phyloP scores from a whole-genome alignment of 371 early-diverging fungal genomes.

The Thermomucor indicae-seudaticae region DNA sequence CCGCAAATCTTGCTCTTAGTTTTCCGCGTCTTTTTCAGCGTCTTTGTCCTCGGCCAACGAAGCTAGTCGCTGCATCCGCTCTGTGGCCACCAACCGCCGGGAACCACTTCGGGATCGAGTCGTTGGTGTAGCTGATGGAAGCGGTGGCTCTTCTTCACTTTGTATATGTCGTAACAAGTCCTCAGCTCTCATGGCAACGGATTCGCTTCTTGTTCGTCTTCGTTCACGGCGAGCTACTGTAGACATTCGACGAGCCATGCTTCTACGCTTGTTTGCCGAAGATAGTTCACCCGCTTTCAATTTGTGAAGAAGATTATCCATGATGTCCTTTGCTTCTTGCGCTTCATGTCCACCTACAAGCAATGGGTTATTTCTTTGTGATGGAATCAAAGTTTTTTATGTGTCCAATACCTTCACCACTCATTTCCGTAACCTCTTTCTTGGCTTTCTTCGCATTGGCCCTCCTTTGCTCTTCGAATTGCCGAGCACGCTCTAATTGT shows the following conservation, averaged over 20 bases:
- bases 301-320: constrained; percentile 80
- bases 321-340: constrained; percentile 74
- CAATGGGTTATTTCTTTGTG: too few species aligned
- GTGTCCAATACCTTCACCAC: constrained; percentile 37
- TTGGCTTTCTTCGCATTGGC: constrained; percentile 26
- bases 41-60: constrained; percentile 30
- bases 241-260: constrained; percentile 27
- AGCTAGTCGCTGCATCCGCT: constrained; percentile 36
- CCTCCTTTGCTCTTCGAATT: constrained; percentile 46
- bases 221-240: constrained; percentile 21
- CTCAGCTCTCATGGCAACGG: constrained; percentile 64
- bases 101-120: constrained; percentile 22
- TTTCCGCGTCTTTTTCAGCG: neutral
- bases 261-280: constrained; percentile 49
- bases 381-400: too few species aligned
- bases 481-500: constrained; percentile 30
- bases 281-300: constrained; percentile 68
- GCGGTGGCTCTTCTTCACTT: constrained; percentile 41
- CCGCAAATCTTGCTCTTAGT: too few species aligned
- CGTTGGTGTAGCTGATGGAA: constrained; percentile 13
- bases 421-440: constrained; percentile 25
- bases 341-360: constrained; percentile 18
- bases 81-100: constrained; percentile 29
- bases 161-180: constrained; percentile 67
- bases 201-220: constrained; percentile 54